phyloP scores from a whole-genome alignment of 2,329 filamentous ascomycete species.

The Aureobasidium musti region DNA sequence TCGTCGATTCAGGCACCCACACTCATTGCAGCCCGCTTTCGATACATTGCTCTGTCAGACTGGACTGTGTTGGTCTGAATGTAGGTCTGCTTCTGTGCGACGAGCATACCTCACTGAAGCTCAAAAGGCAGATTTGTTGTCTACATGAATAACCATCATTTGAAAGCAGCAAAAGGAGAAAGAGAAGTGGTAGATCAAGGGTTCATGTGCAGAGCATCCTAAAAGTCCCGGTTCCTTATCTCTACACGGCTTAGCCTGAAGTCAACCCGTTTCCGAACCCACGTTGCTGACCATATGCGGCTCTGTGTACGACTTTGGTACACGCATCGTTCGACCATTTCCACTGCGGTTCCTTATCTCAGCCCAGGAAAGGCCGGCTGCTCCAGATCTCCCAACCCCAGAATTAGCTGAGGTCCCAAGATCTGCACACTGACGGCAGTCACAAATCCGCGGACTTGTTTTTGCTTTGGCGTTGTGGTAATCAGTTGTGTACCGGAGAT shows the following conservation, averaged over 20 bases:
- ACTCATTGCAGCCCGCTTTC: background rate
- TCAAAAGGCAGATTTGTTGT: background rate
- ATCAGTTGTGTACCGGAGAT: constrained; percentile 29
- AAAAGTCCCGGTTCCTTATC: constrained; percentile 22
- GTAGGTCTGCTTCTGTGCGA: background rate
- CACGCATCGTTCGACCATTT: constrained; percentile 10
- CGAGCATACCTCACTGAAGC: background rate
- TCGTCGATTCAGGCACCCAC: constrained; percentile 2
- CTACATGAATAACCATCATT: background rate
- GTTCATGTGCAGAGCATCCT: constrained; percentile 13
- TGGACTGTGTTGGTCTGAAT: background rate
- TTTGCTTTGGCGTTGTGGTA: constrained; percentile 30
- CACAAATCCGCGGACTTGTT: constrained; percentile 30
- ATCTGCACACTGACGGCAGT: constrained; percentile 22
- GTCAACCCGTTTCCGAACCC: constrained; percentile 21
- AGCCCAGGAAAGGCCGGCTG: constrained; percentile 15
- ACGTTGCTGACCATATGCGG: constrained; percentile 25
- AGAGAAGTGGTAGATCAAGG: background rate
- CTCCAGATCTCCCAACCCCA: constrained; percentile 21
- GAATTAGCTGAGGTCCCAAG: constrained; percentile 19
- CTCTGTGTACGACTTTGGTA: constrained; percentile 2
- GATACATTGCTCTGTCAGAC: background rate
- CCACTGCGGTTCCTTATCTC: constrained; percentile 26
- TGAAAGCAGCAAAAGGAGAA: background rate
- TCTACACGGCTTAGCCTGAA: constrained; percentile 26